A percentile compares a stretch with the other conserved stretches of the same genome.
These are phyloP conservation scores for Fusarium pseudograminearum DNA, from an alignment of 2,329 filamentous ascomycete genomes.

Conservation along the genomic window DNA sequence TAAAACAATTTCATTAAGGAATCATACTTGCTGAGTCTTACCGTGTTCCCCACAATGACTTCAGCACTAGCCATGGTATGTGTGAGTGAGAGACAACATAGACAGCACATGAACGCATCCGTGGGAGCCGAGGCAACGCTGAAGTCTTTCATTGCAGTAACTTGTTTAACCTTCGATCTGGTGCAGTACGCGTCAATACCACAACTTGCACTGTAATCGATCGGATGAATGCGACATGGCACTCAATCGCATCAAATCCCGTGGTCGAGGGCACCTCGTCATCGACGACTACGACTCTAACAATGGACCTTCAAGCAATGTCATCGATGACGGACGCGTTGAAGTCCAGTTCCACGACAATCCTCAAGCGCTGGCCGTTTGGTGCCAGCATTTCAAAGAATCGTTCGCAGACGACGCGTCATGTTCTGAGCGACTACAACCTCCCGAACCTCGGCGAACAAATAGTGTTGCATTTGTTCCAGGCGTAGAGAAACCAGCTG, in stretches of 20 bases:
- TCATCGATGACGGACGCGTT: conserved; percentile 50
- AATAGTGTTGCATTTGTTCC: conserved; percentile 39
- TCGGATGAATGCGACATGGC: conserved; percentile 36
- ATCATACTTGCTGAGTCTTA: not conserved
- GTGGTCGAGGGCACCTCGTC: conserved; percentile 45
- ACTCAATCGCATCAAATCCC: conserved; percentile 47
- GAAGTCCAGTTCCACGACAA: conserved; percentile 50
- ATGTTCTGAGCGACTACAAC: conserved; percentile 18
- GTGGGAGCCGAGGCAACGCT: not conserved
- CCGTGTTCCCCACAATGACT: conserved; percentile 18
- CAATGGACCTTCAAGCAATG: conserved; percentile 43
- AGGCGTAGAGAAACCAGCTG: conserved; percentile 27
- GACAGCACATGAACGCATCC: not conserved
- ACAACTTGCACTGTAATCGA: not conserved
- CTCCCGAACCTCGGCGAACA: conserved; percentile 36
- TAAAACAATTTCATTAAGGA: not conserved
- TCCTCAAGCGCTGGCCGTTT: conserved; percentile 43
- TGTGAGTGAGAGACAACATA: not conserved
- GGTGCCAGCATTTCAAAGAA: conserved; percentile 45
- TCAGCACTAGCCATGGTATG: conserved; percentile 1
- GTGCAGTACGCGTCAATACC: not conserved
- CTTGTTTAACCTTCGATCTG: not conserved
- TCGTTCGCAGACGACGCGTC: conserved; percentile 17
- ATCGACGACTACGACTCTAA: conserved; percentile 40
- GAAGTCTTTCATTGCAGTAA: not conserved